phyloP scores from a whole-genome alignment of 106 monocot species.

The Allium fistulosum region DNA sequence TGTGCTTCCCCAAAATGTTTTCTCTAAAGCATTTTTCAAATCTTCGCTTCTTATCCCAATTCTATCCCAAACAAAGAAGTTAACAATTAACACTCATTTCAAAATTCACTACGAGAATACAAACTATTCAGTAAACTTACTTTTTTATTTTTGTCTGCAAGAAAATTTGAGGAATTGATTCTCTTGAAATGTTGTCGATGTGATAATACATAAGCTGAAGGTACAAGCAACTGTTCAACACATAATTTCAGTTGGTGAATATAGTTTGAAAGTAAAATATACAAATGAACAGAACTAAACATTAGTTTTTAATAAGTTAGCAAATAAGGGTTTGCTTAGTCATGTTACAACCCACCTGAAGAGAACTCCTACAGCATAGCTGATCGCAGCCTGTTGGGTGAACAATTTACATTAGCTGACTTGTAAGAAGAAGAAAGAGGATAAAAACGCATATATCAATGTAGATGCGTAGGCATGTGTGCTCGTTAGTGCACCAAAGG shows the following conservation, averaged over 20 bases:
- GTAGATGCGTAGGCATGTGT: too few species aligned
- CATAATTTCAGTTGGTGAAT: constrained; percentile 5
- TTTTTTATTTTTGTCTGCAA: constrained; percentile 55
- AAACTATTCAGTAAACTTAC: constrained; percentile 25
- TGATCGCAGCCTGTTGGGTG: constrained; percentile 69
- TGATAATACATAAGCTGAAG: constrained; percentile 81
- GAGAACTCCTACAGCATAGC: constrained; percentile 77
- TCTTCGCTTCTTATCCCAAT: constrained; percentile 94
- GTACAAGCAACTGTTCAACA: constrained; percentile 76
- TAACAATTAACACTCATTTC: not conserved
- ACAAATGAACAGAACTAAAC: not conserved
- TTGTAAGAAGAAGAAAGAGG: not conserved
- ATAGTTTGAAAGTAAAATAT: not conserved
- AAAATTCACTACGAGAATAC: not conserved
- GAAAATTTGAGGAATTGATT: constrained; percentile 65
- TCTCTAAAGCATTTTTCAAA: constrained; percentile 49
- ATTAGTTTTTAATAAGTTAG: too few species aligned
- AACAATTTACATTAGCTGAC: not conserved
- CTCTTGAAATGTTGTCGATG: constrained; percentile 64
- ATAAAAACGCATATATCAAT: not conserved
- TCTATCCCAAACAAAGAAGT: constrained; percentile 20
- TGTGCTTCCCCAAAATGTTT: constrained; percentile 42
- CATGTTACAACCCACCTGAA: constrained; percentile 48
- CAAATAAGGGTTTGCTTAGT: too few species aligned
- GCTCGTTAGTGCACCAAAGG: too few species aligned